Base-by-base conservation (phyloP, 1,139 yeast species). In the Zygotorulaspora mrakii region DNA sequence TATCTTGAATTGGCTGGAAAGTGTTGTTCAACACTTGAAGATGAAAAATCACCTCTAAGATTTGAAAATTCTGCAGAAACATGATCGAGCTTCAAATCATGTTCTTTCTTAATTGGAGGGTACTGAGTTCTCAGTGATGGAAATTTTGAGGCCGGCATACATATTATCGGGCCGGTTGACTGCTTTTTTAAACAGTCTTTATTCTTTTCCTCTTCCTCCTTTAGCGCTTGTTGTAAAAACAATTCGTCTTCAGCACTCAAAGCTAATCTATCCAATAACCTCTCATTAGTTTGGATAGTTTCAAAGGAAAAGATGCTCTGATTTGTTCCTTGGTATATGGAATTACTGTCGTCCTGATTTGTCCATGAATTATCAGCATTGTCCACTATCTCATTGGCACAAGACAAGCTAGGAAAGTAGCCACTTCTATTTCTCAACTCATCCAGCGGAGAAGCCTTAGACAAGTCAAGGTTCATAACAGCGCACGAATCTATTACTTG, bases 131-230 rank as follows among this genome's bases (percentile, higher is more conserved):
- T 45, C 33, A 59, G 33, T 3, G 64, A 60, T 11, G 56, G 60
- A 31, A 59, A 60, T 13, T 52, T 53, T 2, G 61, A 52, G 4
- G 65, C 65, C 1, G 65, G 65, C 31, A 56, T 40, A 40, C 62
- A 56, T n/a, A 55, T 29, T 10, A 46, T 41, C 14, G 51, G 57
- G 7, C 35, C 44, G 12, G 20, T 38, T 10, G 32, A 29, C 20
- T 37, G 36, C 11, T 33, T 33, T 20, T 26, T 5, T 18, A 30
- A 35, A 3, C 13, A 14, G 10, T 20, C 30, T 30, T 38, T 37
- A 17, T 41, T 41, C 32, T 40, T 46, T n/a, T 36, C 46, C 29
- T 47, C 49, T 18, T 53, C 55, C 35, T 54, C 58, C 31, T 45
- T 45, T 31, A 54, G 29, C 3, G 55, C 58, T 25, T 50, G 49